A percentile compares a stretch with the other conserved stretches of the same genome.
These are phyloP conservation scores for Metschnikowia anglica DNA, from an alignment of 805 yeast species.

Conservation along the genomic window DNA sequence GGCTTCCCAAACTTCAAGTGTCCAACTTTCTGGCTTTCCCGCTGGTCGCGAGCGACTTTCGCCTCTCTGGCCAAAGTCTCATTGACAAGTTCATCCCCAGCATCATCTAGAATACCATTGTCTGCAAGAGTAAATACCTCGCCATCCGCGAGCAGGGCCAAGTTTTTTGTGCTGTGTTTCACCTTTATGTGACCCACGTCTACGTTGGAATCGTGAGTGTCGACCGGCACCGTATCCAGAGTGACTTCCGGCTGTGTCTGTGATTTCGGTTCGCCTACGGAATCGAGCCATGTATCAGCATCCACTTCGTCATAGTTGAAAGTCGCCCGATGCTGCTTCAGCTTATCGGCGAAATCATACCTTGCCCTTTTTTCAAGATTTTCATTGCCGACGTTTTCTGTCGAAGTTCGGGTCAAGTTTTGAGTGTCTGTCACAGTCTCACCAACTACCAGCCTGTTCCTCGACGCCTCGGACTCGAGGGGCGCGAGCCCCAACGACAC, in stretches of 20 bases:
- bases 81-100: conserved; percentile 37
- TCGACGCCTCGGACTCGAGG: not conserved
- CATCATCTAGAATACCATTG: conserved; percentile 34
- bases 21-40: conserved; percentile 25
- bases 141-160: conserved; percentile 38
- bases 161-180: conserved; percentile 45
- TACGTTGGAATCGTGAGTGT: not conserved
- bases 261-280: conserved; percentile 15
- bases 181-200: conserved; percentile 30
- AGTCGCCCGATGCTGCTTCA: conserved; percentile 18
- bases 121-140: conserved; percentile 61
- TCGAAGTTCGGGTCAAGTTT: not conserved
- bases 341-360: conserved; percentile 11
- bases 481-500: not conserved
- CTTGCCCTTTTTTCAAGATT: not conserved
- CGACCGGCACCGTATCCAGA: not conserved
- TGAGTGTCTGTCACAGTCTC: not conserved
- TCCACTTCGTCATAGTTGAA: conserved; percentile 17
- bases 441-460: no score
- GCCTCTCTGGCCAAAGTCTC: conserved; percentile 29
- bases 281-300: conserved; percentile 17
- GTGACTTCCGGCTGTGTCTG: not conserved
- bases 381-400: not conserved
- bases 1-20: conserved; percentile 8
- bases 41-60: conserved; percentile 30